Conservation (phyloP, 495 filamentous ascomycete genomes). For the Tuber borchii region DNA sequence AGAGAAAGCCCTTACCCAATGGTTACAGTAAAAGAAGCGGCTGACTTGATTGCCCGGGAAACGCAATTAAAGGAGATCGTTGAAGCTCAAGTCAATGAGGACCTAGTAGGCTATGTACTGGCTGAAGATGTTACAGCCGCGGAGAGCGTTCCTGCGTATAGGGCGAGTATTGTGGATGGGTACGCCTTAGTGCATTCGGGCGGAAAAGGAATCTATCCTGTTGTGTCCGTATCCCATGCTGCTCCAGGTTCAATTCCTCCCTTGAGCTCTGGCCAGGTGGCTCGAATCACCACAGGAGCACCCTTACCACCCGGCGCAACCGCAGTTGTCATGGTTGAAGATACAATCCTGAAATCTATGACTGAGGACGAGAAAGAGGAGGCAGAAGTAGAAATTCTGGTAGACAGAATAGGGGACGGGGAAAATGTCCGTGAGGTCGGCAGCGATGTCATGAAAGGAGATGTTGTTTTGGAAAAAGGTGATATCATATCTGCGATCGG, state of each 20-base stretch:
- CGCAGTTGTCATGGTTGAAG: constrained; percentile 95
- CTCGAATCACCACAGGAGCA: constrained; percentile 89
- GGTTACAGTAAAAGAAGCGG: constrained; percentile 74
- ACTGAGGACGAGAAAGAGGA: constrained; percentile 81
- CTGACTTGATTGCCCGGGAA: constrained; percentile 61
- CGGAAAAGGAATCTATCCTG: constrained; percentile 66
- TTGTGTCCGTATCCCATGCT: constrained; percentile 80
- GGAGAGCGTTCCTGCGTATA: constrained; percentile 84
- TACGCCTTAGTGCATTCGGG: constrained; percentile 70
- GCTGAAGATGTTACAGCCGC: constrained; percentile 73
- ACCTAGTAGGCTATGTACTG: constrained; percentile 66
- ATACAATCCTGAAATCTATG: constrained; percentile 64
- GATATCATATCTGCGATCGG: constrained; percentile 74
- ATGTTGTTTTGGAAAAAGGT: constrained; percentile 64
- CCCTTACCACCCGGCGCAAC: constrained; percentile 83
- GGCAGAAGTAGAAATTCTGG: constrained; percentile 74
- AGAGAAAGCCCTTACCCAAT: constrained; percentile 88
- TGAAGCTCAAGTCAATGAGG: constrained; percentile 54
- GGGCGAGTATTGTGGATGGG: constrained; percentile 94
- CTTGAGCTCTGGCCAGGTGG: constrained; percentile 66
- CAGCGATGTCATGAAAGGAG: constrained; percentile 68
- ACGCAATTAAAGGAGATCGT: constrained; percentile 55
- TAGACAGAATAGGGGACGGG: constrained; percentile 62
- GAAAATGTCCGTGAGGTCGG: constrained; percentile 91
- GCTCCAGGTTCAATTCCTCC: constrained; percentile 54